Percentiles rank a stretch among this genome's conserved stretches.
These are phyloP conservation scores for Rubia balearica DNA, from an alignment of 305 asterid genomes.

Conservation along the genomic window DNA sequence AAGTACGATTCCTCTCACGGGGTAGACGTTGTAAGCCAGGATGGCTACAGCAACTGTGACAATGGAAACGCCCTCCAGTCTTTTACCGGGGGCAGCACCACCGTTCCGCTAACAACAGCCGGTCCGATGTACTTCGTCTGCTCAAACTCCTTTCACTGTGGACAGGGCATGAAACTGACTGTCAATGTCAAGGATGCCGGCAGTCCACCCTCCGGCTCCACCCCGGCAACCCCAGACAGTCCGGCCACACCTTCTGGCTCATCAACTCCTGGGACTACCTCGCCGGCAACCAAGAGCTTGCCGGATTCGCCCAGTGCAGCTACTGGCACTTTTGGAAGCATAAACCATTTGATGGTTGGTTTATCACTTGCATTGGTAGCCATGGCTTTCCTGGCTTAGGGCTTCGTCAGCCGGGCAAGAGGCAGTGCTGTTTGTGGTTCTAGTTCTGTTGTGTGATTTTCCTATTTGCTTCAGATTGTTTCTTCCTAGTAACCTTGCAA, in stretches of 20 bases:
- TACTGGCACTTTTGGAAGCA: slow-evolving; percentile 12
- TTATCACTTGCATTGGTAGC: slow-evolving; percentile 19
- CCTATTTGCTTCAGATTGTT: background rate
- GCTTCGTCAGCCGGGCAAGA: slow-evolving; percentile 27
- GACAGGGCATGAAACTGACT: slow-evolving; percentile 27
- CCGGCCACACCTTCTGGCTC: slow-evolving; percentile 11
- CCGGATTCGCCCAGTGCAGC: slow-evolving; percentile 19
- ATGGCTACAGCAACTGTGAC: slow-evolving; percentile 25
- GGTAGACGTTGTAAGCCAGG: slow-evolving; percentile 17
- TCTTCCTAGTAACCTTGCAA: background rate
- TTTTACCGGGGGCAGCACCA: slow-evolving; percentile 18
- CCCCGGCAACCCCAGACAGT: slow-evolving; percentile 10
- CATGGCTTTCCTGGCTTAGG: slow-evolving; percentile 17
- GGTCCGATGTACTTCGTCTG: slow-evolving; percentile 26
- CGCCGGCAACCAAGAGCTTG: background rate
- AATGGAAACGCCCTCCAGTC: slow-evolving; percentile 22
- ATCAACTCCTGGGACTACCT: background rate
- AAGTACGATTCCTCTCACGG: slow-evolving; percentile 24
- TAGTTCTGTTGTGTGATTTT: slow-evolving; percentile 14
- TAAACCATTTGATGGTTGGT: slow-evolving; percentile 16
- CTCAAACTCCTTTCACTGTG: slow-evolving; percentile 25
- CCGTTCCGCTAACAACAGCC: slow-evolving; percentile 14
- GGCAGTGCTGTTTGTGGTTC: slow-evolving; percentile 27
- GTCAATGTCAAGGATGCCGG: slow-evolving; percentile 23
- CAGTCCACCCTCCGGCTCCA: slow-evolving; percentile 1